Conservation (phyloP, 805 yeast genomes). For the Schwanniomyces polymorphus region DNA sequence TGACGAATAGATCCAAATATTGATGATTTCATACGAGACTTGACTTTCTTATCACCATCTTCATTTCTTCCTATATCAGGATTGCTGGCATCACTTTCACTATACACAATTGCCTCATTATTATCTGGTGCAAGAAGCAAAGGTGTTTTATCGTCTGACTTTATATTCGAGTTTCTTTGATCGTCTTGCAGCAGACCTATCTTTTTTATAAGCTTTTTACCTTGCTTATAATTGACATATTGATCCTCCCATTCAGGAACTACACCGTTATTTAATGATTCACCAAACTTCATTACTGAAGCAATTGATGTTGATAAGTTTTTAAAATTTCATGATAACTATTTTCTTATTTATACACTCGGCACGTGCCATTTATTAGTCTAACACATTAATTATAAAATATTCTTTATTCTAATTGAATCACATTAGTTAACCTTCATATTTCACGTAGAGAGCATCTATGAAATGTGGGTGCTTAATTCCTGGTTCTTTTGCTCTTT, state of each 20-base stretch:
- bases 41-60: neutral
- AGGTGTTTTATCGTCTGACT: conserved; percentile 26
- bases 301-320: neutral
- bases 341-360: neutral
- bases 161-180: neutral
- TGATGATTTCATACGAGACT: conserved; percentile 12
- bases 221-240: conserved; percentile 69
- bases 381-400: too few relatives aligned
- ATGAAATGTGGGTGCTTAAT: conserved; percentile 76
- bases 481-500: conserved; percentile 62
- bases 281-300: conserved; percentile 63
- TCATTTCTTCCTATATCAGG: neutral
- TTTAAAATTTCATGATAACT: neutral
- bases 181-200: conserved; percentile 17
- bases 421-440: conserved; percentile 30
- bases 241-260: conserved; percentile 89
- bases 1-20: conserved; percentile 18
- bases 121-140: conserved; percentile 12
- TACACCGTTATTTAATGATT: conserved; percentile 61
- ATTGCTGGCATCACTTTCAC: neutral
- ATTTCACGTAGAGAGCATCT: conserved; percentile 68
- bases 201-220: conserved; percentile 53
- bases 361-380: neutral
- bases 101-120: neutral
- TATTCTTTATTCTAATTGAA: neutral